These are phyloP conservation scores for Sporothrix humicola DNA, from an alignment of 2,329 filamentous ascomycete species.

Conservation along the genomic window DNA sequence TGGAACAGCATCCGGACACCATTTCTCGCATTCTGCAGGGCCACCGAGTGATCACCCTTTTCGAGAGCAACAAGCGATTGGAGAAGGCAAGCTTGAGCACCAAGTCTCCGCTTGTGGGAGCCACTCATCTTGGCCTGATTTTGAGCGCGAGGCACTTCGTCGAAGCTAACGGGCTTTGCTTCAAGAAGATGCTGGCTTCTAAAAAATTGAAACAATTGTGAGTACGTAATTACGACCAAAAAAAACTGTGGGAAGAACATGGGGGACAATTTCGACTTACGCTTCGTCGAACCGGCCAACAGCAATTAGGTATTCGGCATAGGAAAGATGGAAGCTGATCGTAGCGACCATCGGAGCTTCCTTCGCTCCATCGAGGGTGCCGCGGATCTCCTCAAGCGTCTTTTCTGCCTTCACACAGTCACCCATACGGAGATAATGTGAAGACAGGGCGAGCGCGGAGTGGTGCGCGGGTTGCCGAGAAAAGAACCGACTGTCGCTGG, in stretches of 20 bases:
- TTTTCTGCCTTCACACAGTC: slow-evolving; percentile 57
- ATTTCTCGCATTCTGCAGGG: slow-evolving; percentile 62
- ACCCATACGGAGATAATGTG: slow-evolving; percentile 61
- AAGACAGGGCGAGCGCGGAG: slow-evolving; percentile 56
- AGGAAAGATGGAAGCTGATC: slow-evolving; percentile 68
- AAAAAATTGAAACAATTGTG: background rate
- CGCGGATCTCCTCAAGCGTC: slow-evolving; percentile 63
- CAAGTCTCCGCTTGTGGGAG: slow-evolving; percentile 28
- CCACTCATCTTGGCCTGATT: slow-evolving; percentile 21
- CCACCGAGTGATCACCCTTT: slow-evolving; percentile 62
- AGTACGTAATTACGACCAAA: background rate
- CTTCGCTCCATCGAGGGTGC: slow-evolving; percentile 50
- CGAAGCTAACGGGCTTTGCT: slow-evolving; percentile 27
- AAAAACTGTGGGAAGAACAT: background rate
- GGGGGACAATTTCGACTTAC: slow-evolving; percentile 42
- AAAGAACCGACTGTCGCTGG: background rate
- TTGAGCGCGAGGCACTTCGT: background rate
- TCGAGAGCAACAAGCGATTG: slow-evolving; percentile 70
- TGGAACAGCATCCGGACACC: slow-evolving; percentile 62
- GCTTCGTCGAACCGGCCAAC: slow-evolving; percentile 70
- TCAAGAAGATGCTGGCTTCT: slow-evolving; percentile 35
- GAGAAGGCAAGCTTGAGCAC: slow-evolving; percentile 63
- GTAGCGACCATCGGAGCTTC: slow-evolving; percentile 47
- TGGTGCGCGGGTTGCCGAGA: slow-evolving; percentile 51
- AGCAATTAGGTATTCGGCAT: slow-evolving; percentile 74